Percentiles rank a stretch among this genome's conserved stretches.
phyloP scores from a whole-genome alignment of 2,329 filamentous ascomycete species.

The Neoscytalidium dimidiatum region DNA sequence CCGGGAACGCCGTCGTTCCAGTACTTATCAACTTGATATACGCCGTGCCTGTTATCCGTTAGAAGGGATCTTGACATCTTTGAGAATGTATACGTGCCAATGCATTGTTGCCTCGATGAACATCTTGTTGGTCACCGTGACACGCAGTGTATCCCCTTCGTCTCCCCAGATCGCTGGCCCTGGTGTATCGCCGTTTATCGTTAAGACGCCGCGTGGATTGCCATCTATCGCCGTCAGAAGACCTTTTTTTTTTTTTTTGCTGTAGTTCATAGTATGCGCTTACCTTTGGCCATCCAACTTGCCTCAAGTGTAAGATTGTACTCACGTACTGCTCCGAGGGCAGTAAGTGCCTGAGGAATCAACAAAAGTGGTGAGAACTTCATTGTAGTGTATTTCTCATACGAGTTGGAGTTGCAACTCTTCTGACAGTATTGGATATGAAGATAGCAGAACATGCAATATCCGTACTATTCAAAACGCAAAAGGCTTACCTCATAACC shows the following conservation, averaged over 20 bases:
- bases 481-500: not conserved
- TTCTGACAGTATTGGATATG: not conserved
- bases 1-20: slow-evolving; percentile 65
- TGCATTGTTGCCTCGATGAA: slow-evolving; percentile 53
- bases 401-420: not conserved
- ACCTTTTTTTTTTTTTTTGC: not conserved
- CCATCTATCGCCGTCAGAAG: slow-evolving; percentile 20
- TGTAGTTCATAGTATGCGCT: not conserved
- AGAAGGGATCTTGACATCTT: not conserved
- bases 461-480: not conserved
- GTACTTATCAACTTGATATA: slow-evolving; percentile 55
- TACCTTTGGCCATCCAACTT: slow-evolving; percentile 21
- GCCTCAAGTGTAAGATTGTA: slow-evolving; percentile 24
- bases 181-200: slow-evolving; percentile 45
- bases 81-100: slow-evolving; percentile 46
- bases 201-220: slow-evolving; percentile 18
- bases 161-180: slow-evolving; percentile 41
- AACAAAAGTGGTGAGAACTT: not conserved
- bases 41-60: slow-evolving; percentile 28
- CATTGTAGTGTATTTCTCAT: not conserved
- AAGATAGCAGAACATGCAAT: not conserved
- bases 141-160: slow-evolving; percentile 27
- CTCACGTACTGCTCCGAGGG: slow-evolving; percentile 16
- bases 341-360: not conserved
- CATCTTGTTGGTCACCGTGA: slow-evolving; percentile 48